Evolutionary conservation across 495 filamentous ascomycete genomes (phyloP), one percentile per base, ranked within the genome.

Genomic region (Lasiosphaeriaceae sp.): DNA sequence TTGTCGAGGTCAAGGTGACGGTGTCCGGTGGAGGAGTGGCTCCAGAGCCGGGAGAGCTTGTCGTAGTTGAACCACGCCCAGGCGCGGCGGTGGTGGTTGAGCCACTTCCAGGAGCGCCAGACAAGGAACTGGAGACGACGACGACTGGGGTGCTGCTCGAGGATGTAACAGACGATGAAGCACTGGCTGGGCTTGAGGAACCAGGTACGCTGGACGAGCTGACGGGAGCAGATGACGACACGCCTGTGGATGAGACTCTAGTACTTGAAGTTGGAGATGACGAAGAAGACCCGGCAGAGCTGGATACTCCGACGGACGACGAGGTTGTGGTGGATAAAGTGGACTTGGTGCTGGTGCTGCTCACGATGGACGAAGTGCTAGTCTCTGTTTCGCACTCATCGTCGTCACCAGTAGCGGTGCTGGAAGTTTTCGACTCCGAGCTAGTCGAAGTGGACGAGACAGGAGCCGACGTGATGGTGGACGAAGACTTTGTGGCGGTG

Each of bases 1-100:
- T 66, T 57, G 76, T 77, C 63, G 68, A 66, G 69, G 75, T 78
- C 74, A 76, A 70, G n/a, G 61, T 66, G 54, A 52, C 47, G 31
- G 60, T 61, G 52, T 31, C 54, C 35, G 70, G 64, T 8, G 68
- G 57, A 47, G 61, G 66, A 44, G 58, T 55, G 52, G 46, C 56
- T 19, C 3, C 11, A 7, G 22, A 22, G 45, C n/a, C 21, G 19
- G 45, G 19, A 0, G 45, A 14, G 2, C 11, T 21, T 4, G 45
- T 43, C n/a, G n/a, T n/a, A 12, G n/a, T 43, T 7, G 39, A 17
- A 12, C 39, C 39, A 12, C 39, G 8, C 3, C 17, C 73, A 49
- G 74, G 62, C 57, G 76, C 77, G 65, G n/a, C n/a, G n/a, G n/a
- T n/a, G n/a, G n/a, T n/a, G 39, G n/a, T 43, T 7, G 39, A 17